Base-by-base conservation (phyloP, 139 green algal species). In the Pleodorina starrii region DNA sequence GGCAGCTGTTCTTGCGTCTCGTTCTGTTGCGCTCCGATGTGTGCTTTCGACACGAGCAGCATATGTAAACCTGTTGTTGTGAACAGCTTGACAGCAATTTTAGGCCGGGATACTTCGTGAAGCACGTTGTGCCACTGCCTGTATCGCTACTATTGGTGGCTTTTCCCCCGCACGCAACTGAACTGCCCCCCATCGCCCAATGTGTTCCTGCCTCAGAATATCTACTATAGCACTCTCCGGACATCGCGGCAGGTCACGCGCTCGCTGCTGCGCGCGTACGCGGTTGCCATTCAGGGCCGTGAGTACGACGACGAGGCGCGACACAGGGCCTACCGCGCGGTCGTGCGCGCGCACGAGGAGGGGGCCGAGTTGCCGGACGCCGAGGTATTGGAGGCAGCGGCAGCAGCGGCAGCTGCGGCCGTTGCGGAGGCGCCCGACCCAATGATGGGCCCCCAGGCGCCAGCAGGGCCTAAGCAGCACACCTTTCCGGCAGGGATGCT, bases 201-300 rank as follows among this genome's bases (percentile, higher is more conserved):
- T 60, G 51, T 60, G 14, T 60, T 66, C 54, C 54, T 5, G 32
- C 69, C 19, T 12, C 72, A 80, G 72, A 80, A 80, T 40, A 57
- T 80, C 23, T 80, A 57, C 27, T 11, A 80, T 7, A 57, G 72
- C 72, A 80, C 38, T 40, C 72, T 80, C 7, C 72, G 72, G 21
- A 14, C 72, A 38, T 1, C 42, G 10, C 42, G 43, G 12, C 23
- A 35, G 29, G 25, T 35, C 72, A 16, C 42, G 27, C 72, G 40
- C 42, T 80, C 72, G 17, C 72, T 80, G 72, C 72, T 80, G 19
- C 40, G 72, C 42, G 42, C 40, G 2, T 80, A 80, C 25, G 72
- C 27, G 10, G 4, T 59, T 16, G 72, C 72, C 17, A 40, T 80
- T 19, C 72, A 80, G 10, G 72, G 72, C 14, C 42, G 25, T 35